Conservation (phyloP, 2,329 filamentous ascomycete species). For the Sporothrix globosa region DNA sequence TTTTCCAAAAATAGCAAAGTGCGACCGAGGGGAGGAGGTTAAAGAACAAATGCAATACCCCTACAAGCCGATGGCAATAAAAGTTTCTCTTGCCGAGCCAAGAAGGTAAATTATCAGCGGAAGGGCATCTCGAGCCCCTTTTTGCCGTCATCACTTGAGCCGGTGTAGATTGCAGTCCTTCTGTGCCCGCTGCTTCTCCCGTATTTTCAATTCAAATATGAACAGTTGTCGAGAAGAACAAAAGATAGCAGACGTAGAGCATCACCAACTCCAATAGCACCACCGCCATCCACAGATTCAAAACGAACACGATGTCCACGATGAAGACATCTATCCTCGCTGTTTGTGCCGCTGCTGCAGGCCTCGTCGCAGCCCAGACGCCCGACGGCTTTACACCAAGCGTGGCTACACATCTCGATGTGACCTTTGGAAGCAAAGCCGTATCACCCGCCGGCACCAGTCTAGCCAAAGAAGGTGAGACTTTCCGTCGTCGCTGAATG, state of each 20-base stretch:
- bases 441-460: conserved; percentile 37
- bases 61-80: background rate
- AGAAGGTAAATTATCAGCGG: background rate
- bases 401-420: conserved; percentile 36
- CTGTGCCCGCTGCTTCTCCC: background rate
- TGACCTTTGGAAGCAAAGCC: conserved; percentile 39
- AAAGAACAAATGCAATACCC: background rate
- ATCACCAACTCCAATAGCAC: background rate
- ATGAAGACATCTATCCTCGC: background rate
- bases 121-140: background rate
- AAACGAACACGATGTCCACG: background rate
- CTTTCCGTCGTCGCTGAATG: background rate
- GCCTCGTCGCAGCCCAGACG: conserved; percentile 36
- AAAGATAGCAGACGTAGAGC: background rate
- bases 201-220: background rate
- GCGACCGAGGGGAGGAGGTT: too few species aligned
- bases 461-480: conserved; percentile 38
- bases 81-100: background rate
- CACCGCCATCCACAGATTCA: background rate
- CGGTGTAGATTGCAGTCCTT: background rate
- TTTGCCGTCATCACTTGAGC: conserved; percentile 17
- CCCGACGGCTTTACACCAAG: conserved; percentile 38
- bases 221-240: background rate
- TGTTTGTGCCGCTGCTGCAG: background rate
- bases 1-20: too few species aligned